A percentile compares a stretch with the other conserved stretches of the same genome.
These are phyloP conservation scores for Dichotomocladium elegans DNA, from an alignment of 371 early-diverging fungal species.

Conservation along the genomic window DNA sequence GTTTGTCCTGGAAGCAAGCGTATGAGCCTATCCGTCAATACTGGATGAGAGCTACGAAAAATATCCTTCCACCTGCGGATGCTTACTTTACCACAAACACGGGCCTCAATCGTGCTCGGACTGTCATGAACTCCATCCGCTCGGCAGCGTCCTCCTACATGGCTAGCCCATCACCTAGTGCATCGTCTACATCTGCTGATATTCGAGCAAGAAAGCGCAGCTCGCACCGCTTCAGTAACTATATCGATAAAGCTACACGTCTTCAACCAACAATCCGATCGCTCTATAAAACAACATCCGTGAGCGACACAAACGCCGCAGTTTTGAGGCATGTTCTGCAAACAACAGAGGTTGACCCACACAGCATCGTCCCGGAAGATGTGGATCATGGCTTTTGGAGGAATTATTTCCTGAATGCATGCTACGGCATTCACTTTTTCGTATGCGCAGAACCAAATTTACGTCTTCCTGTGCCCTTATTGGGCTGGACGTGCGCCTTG, in stretches of 20 bases:
- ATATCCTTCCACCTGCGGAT: slow-evolving; percentile 20
- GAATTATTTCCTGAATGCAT: slow-evolving; percentile 37
- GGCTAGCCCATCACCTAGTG: neutral
- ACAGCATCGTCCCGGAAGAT: slow-evolving; percentile 29
- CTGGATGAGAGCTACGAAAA: slow-evolving; percentile 32
- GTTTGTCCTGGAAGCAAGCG: slow-evolving; percentile 32
- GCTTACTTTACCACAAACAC: slow-evolving; percentile 21
- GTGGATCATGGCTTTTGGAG: slow-evolving; percentile 33
- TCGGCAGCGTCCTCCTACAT: slow-evolving; percentile 24
- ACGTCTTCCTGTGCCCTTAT: slow-evolving; percentile 26
- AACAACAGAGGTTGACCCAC: slow-evolving; percentile 21
- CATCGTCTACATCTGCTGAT: neutral
- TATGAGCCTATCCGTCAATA: slow-evolving; percentile 45
- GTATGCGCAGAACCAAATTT: slow-evolving; percentile 31
- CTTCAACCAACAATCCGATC: slow-evolving; percentile 7
- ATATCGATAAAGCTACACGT: slow-evolving; percentile 38
- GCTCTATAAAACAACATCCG: slow-evolving; percentile 6
- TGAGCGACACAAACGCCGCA: slow-evolving; percentile 1
- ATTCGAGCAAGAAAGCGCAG: slow-evolving; percentile 20
- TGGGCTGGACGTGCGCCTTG: slow-evolving; percentile 41
- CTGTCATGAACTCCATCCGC: slow-evolving; percentile 40
- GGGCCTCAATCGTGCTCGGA: slow-evolving; percentile 41
- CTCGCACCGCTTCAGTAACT: slow-evolving; percentile 34
- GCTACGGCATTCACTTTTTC: slow-evolving; percentile 48
- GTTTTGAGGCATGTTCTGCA: slow-evolving; percentile 4